Base-by-base conservation (phyloP, 495 filamentous ascomycete species). In the Xylaria curta region DNA sequence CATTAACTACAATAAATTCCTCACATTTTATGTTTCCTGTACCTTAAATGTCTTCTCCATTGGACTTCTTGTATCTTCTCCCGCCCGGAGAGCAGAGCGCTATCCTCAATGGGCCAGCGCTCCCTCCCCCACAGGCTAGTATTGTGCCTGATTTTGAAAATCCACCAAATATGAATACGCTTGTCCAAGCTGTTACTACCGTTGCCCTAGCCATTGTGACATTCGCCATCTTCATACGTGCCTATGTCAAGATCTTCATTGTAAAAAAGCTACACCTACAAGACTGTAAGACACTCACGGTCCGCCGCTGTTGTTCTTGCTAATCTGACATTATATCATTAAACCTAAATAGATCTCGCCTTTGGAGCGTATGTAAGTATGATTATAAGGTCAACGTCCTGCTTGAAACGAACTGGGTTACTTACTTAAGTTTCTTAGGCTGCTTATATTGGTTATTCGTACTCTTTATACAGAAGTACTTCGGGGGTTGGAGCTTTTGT, bases 111-210 rank as follows among this genome's bases (percentile, higher is more conserved):
- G 65, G 70, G 7, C 76, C 76, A 1, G 74, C 76, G 7, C 56
- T 76, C 36, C 62, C 56, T 42, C 67, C 76, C 19, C 76, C 76
- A 24, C 60, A 51, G 19, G 72, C 68, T 9, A 68, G 62, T 38
- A 26, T 69, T 4, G 49, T 65, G 13, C 31, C 74, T n/a, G 68
- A 73, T 21, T 69, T 75, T 42, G 72, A 73, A 7, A 67, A 74
- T 15, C 75, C 77, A 19, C 69, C 73, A 17, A 78, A 78, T 61
- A 56, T 51, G 36, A 78, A 78, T 59, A 51, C 13, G 4, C 49
- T 74, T 17, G 73, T 69, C 10, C 19, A 65, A 4, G 66, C 42
- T 0, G 47, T 76, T 3, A 66, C 65, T 28, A 65, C 65, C 0
- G 17, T 72, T 17, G 73, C 69, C 36, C 49, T 74, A 13, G 59